Conservation (phyloP, 2,329 filamentous ascomycete genomes). For the Fusarium beomiforme region DNA sequence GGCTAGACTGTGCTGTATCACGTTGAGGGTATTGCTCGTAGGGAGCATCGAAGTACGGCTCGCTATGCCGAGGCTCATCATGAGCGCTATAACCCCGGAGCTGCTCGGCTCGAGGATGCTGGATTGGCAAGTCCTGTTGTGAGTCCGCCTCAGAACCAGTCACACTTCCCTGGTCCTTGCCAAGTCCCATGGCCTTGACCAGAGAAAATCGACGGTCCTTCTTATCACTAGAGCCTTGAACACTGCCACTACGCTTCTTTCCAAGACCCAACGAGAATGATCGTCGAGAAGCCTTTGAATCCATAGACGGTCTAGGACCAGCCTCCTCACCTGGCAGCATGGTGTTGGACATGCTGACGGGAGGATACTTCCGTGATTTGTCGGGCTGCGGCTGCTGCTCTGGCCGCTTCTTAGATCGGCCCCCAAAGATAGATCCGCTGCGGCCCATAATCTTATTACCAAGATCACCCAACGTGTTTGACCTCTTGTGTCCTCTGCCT, state of each 20-base stretch:
- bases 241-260: slow-evolving; percentile 77
- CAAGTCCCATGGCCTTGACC: slow-evolving; percentile 71
- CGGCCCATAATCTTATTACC: slow-evolving; percentile 87
- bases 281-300: slow-evolving; percentile 72
- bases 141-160: slow-evolving; percentile 59
- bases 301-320: slow-evolving; percentile 69
- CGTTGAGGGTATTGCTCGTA: slow-evolving; percentile 51
- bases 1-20: slow-evolving; percentile 47
- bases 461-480: slow-evolving; percentile 81
- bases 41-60: slow-evolving; percentile 53
- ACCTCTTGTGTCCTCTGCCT: slow-evolving; percentile 71
- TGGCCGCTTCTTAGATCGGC: slow-evolving; percentile 62
- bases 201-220: slow-evolving; percentile 75
- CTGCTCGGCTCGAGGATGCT: slow-evolving; percentile 52
- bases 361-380: slow-evolving; percentile 80
- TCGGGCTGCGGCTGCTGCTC: slow-evolving; percentile 61
- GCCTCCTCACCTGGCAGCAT: slow-evolving; percentile 68
- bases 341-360: slow-evolving; percentile 86
- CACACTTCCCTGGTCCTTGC: slow-evolving; percentile 62
- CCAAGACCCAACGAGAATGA: slow-evolving; percentile 76
- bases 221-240: slow-evolving; percentile 67
- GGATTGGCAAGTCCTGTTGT: slow-evolving; percentile 63
- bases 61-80: slow-evolving; percentile 49
- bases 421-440: slow-evolving; percentile 83
- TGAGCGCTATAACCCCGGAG: slow-evolving; percentile 48